Percentiles rank a stretch among this genome's conserved stretches.
Conservation (phyloP, 352 stramenopile genomes). For the Peronospora belbahrii region DNA sequence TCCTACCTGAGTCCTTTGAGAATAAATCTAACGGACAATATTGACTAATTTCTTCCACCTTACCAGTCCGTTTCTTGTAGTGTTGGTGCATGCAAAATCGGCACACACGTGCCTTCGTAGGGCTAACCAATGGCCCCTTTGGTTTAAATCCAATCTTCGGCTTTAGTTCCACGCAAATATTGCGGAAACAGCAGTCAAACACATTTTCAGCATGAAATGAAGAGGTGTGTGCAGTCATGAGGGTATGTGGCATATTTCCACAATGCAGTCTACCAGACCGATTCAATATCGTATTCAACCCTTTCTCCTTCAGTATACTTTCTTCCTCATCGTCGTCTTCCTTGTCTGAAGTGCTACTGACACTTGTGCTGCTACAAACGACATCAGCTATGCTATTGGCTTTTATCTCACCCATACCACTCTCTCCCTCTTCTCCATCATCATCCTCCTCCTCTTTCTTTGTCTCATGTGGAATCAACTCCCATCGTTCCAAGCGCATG, state of each 20-base stretch:
- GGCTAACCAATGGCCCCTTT: conserved; percentile 40
- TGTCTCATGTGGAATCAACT: no score
- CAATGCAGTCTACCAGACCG: conserved; percentile 8
- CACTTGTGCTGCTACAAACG: conserved; percentile 25
- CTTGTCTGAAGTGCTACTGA: conserved; percentile 24
- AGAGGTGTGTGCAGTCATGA: conserved; percentile 26
- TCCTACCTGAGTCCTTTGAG: conserved; percentile 48
- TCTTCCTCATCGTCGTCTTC: conserved; percentile 30
- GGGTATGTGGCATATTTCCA: background rate
- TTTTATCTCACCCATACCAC: conserved; percentile 11
- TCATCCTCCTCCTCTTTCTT: conserved; percentile 17
- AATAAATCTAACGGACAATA: conserved; percentile 84
- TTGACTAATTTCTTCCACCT: conserved; percentile 74
- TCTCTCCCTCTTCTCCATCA: conserved; percentile 7
- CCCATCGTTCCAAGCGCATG: no score
- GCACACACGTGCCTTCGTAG: conserved; percentile 54
- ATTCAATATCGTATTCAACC: conserved; percentile 3
- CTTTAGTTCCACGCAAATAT: conserved; percentile 85
- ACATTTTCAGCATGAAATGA: conserved; percentile 48
- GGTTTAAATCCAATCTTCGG: conserved; percentile 82
- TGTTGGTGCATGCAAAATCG: conserved; percentile 88
- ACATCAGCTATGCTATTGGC: conserved; percentile 16
- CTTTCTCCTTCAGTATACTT: conserved; percentile 7
- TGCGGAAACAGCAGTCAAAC: conserved; percentile 81
- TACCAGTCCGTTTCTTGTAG: conserved; percentile 64